These are phyloP conservation scores for Podaxis carcinomalis DNA, from an alignment of 768 basidiomycete species.

Conservation along the genomic window DNA sequence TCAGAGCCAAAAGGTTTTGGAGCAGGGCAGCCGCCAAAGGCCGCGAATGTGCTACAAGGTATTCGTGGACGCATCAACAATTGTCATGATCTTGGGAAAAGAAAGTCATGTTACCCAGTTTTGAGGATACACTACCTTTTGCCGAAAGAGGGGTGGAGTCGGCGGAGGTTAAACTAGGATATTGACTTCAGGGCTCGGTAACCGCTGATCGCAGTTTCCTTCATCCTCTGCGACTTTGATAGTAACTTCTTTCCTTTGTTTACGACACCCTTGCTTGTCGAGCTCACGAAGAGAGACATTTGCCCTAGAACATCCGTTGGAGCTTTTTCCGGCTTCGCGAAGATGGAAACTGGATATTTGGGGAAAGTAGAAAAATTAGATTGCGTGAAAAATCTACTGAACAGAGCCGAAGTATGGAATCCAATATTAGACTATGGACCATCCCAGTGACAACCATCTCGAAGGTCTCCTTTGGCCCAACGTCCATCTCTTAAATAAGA, in stretches of 20 bases:
- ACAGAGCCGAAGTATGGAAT: background rate
- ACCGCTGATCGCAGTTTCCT: background rate
- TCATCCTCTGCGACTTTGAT: background rate
- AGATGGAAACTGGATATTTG: background rate
- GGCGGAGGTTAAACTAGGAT: background rate
- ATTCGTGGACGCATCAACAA: background rate
- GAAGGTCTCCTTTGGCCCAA: background rate
- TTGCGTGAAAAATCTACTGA: background rate
- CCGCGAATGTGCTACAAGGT: background rate
- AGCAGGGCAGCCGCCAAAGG: background rate
- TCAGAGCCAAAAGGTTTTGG: background rate
- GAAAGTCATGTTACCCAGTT: background rate
- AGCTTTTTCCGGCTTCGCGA: background rate
- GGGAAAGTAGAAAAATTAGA: background rate
- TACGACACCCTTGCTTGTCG: background rate
- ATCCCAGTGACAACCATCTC: background rate
- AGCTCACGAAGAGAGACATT: background rate
- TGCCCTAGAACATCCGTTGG: background rate
- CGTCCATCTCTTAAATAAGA: background rate
- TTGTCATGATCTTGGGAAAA: background rate
- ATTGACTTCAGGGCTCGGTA: constrained; percentile 2
- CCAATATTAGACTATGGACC: background rate
- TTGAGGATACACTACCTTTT: background rate
- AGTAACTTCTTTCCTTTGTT: background rate
- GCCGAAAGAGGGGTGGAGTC: constrained; percentile 5